These are phyloP conservation scores for Botrytis porri DNA, from an alignment of 2,329 filamentous ascomycete species.

Conservation along the genomic window DNA sequence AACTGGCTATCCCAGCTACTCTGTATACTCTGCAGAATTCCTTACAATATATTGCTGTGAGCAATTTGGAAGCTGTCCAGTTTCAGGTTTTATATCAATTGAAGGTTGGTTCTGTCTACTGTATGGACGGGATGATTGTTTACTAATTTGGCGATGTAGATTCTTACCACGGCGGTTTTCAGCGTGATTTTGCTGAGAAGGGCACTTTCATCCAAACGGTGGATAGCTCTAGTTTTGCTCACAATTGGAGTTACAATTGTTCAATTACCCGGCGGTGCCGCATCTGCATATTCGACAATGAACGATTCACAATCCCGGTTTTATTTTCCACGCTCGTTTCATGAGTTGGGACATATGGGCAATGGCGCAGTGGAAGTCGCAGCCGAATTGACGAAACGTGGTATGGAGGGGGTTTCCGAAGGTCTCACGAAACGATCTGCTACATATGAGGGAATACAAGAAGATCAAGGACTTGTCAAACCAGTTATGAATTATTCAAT, in stretches of 20 bases:
- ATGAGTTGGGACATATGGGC: slow-evolving; percentile 68
- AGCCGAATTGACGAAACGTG: slow-evolving; percentile 49
- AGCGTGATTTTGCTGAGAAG: slow-evolving; percentile 74
- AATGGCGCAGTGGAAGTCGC: slow-evolving; percentile 51
- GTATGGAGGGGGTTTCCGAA: slow-evolving; percentile 45
- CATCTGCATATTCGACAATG: slow-evolving; percentile 57
- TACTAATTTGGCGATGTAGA: slow-evolving; percentile 44
- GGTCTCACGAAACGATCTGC: slow-evolving; percentile 68
- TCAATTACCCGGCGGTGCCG: slow-evolving; percentile 66
- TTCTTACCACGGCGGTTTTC: slow-evolving; percentile 85
- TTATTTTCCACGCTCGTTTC: slow-evolving; percentile 75
- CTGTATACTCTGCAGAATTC: slow-evolving; percentile 91
- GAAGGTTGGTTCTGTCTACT: slow-evolving; percentile 54
- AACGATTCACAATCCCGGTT: slow-evolving; percentile 54
- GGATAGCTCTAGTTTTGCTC: slow-evolving; percentile 75
- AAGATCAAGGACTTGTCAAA: slow-evolving; percentile 51
- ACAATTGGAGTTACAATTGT: slow-evolving; percentile 82
- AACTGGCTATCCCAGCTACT: slow-evolving; percentile 81
- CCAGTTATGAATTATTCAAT: slow-evolving; percentile 71
- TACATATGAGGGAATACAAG: slow-evolving; percentile 84
- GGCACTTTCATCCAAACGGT: slow-evolving; percentile 68
- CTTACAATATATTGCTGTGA: slow-evolving; percentile 88
- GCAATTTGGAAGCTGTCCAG: slow-evolving; percentile 86
- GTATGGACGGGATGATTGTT: not conserved
- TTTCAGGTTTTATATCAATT: slow-evolving; percentile 94